These are phyloP conservation scores for Suillus plorans DNA, from an alignment of 768 basidiomycete genomes.

Conservation along the genomic window DNA sequence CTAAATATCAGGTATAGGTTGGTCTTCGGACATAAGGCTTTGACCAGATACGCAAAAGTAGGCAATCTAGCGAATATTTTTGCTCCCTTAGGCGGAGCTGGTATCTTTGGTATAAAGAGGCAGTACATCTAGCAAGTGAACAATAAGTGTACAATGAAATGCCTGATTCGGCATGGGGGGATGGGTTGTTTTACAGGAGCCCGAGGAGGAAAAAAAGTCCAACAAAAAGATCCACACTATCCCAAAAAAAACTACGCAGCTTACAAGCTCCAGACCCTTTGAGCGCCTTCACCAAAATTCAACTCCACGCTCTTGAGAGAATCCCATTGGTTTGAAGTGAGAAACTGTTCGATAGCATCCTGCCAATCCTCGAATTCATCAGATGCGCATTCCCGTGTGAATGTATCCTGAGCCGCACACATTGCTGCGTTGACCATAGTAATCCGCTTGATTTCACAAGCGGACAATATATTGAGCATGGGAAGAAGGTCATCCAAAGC, in stretches of 20 bases:
- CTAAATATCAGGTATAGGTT: neutral
- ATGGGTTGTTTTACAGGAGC: neutral
- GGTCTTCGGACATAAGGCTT: neutral
- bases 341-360: slow-evolving; percentile 19
- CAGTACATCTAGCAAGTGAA: slow-evolving; percentile 2
- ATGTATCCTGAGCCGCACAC: slow-evolving; percentile 18
- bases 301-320: slow-evolving; percentile 18
- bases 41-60: neutral
- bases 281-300: slow-evolving; percentile 16
- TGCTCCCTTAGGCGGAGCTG: neutral
- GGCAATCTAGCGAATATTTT: neutral
- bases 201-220: neutral
- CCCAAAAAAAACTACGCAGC: neutral
- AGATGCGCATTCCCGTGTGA: slow-evolving; percentile 28
- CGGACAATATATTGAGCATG: slow-evolving; percentile 19
- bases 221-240: neutral
- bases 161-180: neutral
- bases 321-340: slow-evolving; percentile 19
- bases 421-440: slow-evolving; percentile 12
- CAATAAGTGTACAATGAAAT: slow-evolving; percentile 2
- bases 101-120: neutral
- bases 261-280: slow-evolving; percentile 24
- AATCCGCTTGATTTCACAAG: slow-evolving; percentile 21
- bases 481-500: slow-evolving; percentile 20
- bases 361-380: slow-evolving; percentile 32